phyloP scores from a whole-genome alignment of 371 early-diverging fungal species.

The Cokeromyces recurvatus region DNA sequence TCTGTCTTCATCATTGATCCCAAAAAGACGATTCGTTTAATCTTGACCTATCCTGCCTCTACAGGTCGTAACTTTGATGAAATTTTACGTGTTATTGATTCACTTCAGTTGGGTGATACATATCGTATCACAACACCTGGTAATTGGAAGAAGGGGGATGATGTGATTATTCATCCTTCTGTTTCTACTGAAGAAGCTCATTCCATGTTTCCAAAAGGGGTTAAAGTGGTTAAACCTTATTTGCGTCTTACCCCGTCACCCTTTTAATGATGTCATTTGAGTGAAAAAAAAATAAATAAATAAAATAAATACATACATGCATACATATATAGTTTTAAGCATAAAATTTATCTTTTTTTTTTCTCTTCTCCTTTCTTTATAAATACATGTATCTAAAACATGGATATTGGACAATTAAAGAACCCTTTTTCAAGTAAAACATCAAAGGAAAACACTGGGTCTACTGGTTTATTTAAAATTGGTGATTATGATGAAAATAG shows the following conservation, averaged over 20 bases:
- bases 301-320: no score
- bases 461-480: conserved; percentile 28
- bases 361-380: no score
- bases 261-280: conserved; percentile 25
- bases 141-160: conserved; percentile 85
- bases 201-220: conserved; percentile 75
- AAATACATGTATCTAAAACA: no score
- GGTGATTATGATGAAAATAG: conserved; percentile 45
- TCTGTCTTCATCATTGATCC: conserved; percentile 94
- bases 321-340: no score
- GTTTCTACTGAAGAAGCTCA: conserved; percentile 81
- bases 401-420: conserved; percentile 42
- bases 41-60: conserved; percentile 86
- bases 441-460: conserved; percentile 3
- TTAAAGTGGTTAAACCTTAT: conserved; percentile 80
- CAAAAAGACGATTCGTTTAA: conserved; percentile 84
- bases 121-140: conserved; percentile 91
- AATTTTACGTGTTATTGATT: conserved; percentile 89
- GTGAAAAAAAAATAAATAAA: neutral
- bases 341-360: neutral
- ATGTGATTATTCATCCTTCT: conserved; percentile 88
- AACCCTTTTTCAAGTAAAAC: conserved; percentile 22
- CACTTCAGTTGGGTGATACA: conserved; percentile 84
- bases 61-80: conserved; percentile 96
- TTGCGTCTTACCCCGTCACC: conserved; percentile 69